Conservation (phyloP, 2,329 filamentous ascomycete species). For the Diaporthe ilicicola region DNA sequence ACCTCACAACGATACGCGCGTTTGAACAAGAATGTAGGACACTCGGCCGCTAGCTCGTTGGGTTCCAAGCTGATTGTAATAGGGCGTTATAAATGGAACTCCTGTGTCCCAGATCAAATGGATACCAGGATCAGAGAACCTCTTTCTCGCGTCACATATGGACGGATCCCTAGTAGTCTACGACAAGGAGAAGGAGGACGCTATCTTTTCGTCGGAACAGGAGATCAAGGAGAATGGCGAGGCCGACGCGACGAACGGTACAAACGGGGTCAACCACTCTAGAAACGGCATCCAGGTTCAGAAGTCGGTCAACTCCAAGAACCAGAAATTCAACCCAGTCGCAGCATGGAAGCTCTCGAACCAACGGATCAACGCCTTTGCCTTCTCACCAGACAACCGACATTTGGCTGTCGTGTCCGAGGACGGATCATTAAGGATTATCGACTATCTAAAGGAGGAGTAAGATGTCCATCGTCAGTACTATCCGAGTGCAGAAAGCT, state of each 20-base stretch:
- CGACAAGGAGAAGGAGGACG: constrained; percentile 96
- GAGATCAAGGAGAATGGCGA: constrained; percentile 84
- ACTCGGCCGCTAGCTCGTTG: neutral
- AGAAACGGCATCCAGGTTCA: constrained; percentile 71
- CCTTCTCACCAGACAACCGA: constrained; percentile 88
- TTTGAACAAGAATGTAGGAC: constrained; percentile 90
- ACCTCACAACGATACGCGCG: constrained; percentile 95
- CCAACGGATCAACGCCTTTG: constrained; percentile 87
- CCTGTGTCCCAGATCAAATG: constrained; percentile 89
- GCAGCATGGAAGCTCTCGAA: constrained; percentile 93
- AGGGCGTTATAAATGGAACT: constrained; percentile 87
- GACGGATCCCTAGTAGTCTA: constrained; percentile 93
- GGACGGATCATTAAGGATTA: constrained; percentile 86
- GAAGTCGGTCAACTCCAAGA: constrained; percentile 93
- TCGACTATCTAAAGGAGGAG: constrained; percentile 93
- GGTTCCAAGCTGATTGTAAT: constrained; percentile 33
- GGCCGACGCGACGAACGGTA: constrained; percentile 49
- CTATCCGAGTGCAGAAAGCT: neutral
- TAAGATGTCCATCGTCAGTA: constrained; percentile 51
- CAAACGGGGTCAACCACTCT: constrained; percentile 44
- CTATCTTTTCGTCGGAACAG: constrained; percentile 77
- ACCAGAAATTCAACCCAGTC: constrained; percentile 92
- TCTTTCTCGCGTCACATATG: constrained; percentile 91
- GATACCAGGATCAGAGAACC: constrained; percentile 92
- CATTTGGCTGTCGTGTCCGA: constrained; percentile 92